Conservation (phyloP, 495 filamentous ascomycete species). For the Penicillium samsonianum region DNA sequence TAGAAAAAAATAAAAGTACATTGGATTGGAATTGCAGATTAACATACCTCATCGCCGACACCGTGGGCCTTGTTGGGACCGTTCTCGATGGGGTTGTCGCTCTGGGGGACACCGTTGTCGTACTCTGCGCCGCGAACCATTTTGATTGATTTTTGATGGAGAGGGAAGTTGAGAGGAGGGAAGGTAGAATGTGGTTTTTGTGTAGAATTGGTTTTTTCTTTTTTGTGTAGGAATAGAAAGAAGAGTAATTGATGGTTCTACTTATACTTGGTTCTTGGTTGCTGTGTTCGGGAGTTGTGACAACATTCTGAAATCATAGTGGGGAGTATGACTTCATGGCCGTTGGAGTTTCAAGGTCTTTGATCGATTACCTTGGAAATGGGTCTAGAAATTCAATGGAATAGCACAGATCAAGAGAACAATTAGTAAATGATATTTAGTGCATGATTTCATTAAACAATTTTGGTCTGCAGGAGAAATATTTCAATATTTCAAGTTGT, state of each 20-base stretch:
- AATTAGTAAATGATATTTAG: neutral
- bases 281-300: slow-evolving; percentile 20
- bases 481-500: neutral
- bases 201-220: neutral
- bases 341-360: slow-evolving; percentile 11
- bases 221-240: neutral
- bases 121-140: slow-evolving; percentile 56
- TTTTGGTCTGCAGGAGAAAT: no score
- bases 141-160: slow-evolving; percentile 20
- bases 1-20: no score
- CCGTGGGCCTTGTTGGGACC: slow-evolving; percentile 48
- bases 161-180: neutral
- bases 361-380: slow-evolving; percentile 9
- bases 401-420: neutral
- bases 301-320: slow-evolving; percentile 46
- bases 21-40: neutral
- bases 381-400: neutral
- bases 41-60: slow-evolving; percentile 39
- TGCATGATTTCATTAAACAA: neutral
- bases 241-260: neutral
- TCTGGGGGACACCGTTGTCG: slow-evolving; percentile 49
- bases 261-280: slow-evolving; percentile 11
- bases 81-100: slow-evolving; percentile 52
- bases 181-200: neutral
- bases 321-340: slow-evolving; percentile 41